Conservation (phyloP, 179 eudicot species). For the Beta corolliflora region DNA sequence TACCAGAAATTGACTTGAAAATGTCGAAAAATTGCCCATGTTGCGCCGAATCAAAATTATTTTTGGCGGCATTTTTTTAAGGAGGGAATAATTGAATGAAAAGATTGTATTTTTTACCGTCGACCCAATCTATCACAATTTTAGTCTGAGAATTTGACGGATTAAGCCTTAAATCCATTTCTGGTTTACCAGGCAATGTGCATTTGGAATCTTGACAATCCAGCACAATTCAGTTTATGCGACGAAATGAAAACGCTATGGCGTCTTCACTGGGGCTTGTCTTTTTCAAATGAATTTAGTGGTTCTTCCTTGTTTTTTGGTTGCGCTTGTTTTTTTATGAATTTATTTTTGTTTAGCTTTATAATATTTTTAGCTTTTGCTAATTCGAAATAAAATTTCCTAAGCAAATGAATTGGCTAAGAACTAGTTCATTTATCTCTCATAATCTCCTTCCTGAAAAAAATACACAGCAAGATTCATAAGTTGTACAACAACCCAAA, state of each 20-base stretch:
- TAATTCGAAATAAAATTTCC: neutral
- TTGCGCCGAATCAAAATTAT: too few species aligned
- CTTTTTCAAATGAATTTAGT: too few species aligned
- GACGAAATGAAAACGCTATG: neutral
- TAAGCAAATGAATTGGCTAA: neutral
- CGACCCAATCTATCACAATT: neutral
- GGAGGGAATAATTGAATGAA: neutral
- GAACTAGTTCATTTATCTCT: neutral
- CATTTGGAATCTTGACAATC: neutral
- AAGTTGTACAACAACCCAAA: constrained; percentile 8
- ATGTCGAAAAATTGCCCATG: too few species aligned
- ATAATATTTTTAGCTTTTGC: neutral
- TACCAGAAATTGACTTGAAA: too few species aligned
- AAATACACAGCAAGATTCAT: constrained; percentile 15
- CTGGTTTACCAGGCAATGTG: neutral
- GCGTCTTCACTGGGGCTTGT: neutral
- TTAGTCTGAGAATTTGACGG: neutral
- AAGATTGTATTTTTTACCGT: neutral
- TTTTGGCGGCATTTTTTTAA: too few species aligned
- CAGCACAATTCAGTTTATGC: neutral
- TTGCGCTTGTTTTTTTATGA: neutral
- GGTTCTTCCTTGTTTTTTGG: too few species aligned
- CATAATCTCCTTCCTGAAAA: neutral
- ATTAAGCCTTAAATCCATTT: neutral
- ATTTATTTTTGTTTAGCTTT: neutral